phyloP scores from a whole-genome alignment of 2,329 filamentous ascomycete species.

The Periglandula ipomoeae region DNA sequence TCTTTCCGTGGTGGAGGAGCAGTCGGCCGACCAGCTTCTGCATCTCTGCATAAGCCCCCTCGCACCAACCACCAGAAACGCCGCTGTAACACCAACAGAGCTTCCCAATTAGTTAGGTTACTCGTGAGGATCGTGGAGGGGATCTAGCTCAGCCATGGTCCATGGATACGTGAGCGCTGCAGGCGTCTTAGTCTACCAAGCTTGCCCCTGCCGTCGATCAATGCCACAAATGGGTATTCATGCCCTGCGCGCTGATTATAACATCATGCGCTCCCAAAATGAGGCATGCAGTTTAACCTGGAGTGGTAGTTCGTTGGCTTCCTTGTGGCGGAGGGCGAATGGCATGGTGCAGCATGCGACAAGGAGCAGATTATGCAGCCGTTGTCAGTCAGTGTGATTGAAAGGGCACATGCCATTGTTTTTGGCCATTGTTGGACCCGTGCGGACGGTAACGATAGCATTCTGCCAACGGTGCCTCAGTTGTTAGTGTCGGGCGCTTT shows the following conservation, averaged over 20 bases:
- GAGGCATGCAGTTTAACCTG: background rate
- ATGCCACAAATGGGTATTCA: background rate
- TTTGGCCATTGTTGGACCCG: background rate
- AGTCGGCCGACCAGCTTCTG: background rate
- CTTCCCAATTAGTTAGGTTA: constrained; percentile 1
- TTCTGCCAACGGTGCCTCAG: background rate
- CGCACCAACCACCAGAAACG: background rate
- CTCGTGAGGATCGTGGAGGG: background rate
- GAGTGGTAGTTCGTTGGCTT: background rate
- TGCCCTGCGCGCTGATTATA: background rate
- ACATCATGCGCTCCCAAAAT: background rate
- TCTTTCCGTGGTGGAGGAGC: too few species aligned
- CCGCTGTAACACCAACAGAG: background rate
- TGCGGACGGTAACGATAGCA: background rate
- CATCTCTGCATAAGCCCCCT: background rate
- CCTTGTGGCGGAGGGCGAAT: background rate
- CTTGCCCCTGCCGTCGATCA: background rate
- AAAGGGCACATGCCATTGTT: background rate
- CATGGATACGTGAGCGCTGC: background rate
- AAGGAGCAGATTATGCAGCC: background rate
- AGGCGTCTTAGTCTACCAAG: background rate
- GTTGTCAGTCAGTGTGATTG: background rate
- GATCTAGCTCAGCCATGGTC: background rate
- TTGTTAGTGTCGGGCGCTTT: background rate
- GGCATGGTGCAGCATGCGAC: background rate